Evolutionary conservation across 345 rosid genomes (phyloP).

Genomic region (Triadica sebifera): DNA sequence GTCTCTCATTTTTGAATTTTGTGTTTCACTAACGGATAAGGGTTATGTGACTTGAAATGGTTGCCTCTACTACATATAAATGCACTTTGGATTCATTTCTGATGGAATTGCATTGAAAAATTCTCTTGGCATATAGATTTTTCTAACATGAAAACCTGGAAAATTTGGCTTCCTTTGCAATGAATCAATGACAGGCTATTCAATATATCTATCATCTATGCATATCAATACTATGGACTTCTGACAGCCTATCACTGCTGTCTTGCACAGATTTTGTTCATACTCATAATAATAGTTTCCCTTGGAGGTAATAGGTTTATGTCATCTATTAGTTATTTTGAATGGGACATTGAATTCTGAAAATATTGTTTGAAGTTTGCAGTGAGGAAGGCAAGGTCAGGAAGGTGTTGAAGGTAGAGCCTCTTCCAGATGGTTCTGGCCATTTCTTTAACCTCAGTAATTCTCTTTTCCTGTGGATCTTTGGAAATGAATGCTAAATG

Average conservation of each 20-base stretch:
- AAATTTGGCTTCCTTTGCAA: neutral
- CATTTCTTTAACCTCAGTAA: slow-evolving; percentile 92
- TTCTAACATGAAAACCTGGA: neutral
- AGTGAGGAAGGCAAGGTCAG: slow-evolving; percentile 93
- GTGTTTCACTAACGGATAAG: neutral
- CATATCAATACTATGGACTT: neutral
- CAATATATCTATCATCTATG: neutral
- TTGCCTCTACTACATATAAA: neutral
- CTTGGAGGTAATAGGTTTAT: neutral
- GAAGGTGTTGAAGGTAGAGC: slow-evolving; percentile 91
- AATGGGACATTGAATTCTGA: neutral
- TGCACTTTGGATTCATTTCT: neutral
- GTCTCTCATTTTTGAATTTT: neutral
- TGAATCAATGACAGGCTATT: neutral
- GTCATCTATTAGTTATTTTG: neutral
- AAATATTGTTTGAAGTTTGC: slow-evolving; percentile 23
- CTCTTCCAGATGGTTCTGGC: slow-evolving; percentile 92
- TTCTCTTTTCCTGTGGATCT: slow-evolving; percentile 28
- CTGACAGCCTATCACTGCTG: too few relatives aligned
- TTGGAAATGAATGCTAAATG: slow-evolving; percentile 4
- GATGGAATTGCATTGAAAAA: neutral
- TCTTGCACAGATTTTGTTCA: neutral
- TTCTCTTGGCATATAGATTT: neutral
- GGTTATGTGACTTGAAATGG: neutral
- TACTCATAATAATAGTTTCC: neutral